Percentiles rank a stretch among this genome's conserved stretches.
phyloP scores from a whole-genome alignment of 371 early-diverging fungal species.

The Mycotypha africana region DNA sequence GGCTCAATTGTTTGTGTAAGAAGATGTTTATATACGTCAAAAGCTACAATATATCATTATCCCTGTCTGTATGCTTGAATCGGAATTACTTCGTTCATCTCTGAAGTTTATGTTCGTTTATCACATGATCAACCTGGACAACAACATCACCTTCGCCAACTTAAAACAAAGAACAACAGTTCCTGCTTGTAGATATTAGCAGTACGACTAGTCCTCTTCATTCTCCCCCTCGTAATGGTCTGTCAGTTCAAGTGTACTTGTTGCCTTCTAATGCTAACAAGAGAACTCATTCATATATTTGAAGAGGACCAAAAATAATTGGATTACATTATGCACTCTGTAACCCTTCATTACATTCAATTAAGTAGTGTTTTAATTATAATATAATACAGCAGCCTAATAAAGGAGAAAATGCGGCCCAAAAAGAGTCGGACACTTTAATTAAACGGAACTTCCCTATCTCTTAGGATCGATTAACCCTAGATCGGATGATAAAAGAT shows the following conservation, averaged over 20 bases:
- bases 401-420: background rate
- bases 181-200: slow-evolving; percentile 4
- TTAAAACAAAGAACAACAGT: slow-evolving; percentile 2
- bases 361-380: no score
- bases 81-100: slow-evolving; percentile 4
- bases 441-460: no score
- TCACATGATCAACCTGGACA: slow-evolving; percentile 3
- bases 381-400: no score
- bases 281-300: no score
- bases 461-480: no score
- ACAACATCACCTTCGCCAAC: slow-evolving; percentile 6
- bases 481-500: no score
- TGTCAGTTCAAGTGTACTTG: slow-evolving; percentile 5
- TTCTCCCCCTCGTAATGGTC: slow-evolving; percentile 5
- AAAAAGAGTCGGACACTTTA: no score
- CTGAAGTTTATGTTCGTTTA: slow-evolving; percentile 5
- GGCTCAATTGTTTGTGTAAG: slow-evolving; percentile 6
- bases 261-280: slow-evolving; percentile 8
- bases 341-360: background rate
- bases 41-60: slow-evolving; percentile 8
- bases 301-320: background rate
- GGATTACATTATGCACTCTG: background rate
- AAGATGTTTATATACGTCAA: slow-evolving; percentile 10
- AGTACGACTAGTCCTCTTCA: slow-evolving; percentile 7
- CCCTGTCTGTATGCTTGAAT: slow-evolving; percentile 2